Base-by-base conservation (phyloP, 2,329 filamentous ascomycete genomes). In the Fusarium mundagurra region DNA sequence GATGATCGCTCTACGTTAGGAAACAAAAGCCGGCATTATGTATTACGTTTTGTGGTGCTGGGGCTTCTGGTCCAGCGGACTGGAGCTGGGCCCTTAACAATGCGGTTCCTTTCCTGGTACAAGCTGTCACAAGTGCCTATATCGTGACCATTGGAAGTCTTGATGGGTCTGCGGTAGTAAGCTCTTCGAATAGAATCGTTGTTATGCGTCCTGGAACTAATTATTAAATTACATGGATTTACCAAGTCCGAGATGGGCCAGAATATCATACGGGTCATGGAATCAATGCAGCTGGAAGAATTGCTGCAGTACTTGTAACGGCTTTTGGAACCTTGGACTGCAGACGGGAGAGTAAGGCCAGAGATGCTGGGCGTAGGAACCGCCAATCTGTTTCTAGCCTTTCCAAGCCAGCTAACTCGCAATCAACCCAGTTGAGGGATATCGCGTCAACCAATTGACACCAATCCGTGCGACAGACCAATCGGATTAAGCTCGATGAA, bases 1-100 rank as follows among this genome's bases (percentile, higher is more conserved):
- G 14, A 41, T 38, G 2, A 20, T 54, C 4, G 29, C 55, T 33
- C 18, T 62, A 27, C 64, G 45, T 8, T 47, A 41, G 24, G 92
- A 93, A 16, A 73, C 78, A 29, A 85, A 90, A 12, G 31, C n/a
- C n/a, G n/a, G n/a, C n/a, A n/a, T n/a, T n/a, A n/a, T n/a, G n/a
- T n/a, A n/a, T n/a, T n/a, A n/a, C n/a, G n/a, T n/a, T n/a, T 33
- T 33, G 8, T 65, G 92, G 92, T 0, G 93, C 94, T 62, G 94
- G 93, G 75, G 92, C 92, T 1, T 89, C 88, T 53, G 90, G 93
- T 64, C 81, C 8, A 1, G 43, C 50, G 13, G 92, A 90, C 0
- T 90, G 93, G 43, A 55, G 39, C 36, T 68, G 65, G 65, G 64
- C 64, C 5, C 48, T 47, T 18, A 67, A 67, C 27, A 70, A 94